phyloP scores from a whole-genome alignment of 2,329 filamentous ascomycete species.

The Echinosphaeria canescens region DNA sequence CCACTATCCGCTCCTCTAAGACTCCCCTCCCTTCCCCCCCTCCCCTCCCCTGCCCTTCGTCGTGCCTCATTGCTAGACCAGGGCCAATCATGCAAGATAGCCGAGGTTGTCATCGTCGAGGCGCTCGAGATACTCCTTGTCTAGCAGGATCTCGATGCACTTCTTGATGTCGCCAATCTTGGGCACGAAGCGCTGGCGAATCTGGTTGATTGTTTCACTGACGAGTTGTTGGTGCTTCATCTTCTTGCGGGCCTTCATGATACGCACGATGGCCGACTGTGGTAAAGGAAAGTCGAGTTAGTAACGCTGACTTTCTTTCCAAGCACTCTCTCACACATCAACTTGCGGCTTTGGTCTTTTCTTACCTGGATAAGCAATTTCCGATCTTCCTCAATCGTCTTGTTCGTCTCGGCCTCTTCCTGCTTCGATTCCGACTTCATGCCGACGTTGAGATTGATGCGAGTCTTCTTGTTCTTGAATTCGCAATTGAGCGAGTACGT shows the following conservation, averaged over 20 bases:
- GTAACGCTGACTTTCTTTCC: too few species aligned
- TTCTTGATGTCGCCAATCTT: conserved; percentile 97
- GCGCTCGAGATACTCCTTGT: conserved; percentile 97
- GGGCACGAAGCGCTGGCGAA: conserved; percentile 78
- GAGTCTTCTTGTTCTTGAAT: conserved; percentile 97
- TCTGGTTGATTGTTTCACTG: conserved; percentile 88
- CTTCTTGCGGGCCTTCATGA: conserved; percentile 98
- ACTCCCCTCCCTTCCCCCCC: too few species aligned
- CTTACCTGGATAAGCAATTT: conserved; percentile 91
- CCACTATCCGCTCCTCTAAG: too few species aligned
- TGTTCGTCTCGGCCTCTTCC: conserved; percentile 92
- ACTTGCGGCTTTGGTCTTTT: too few species aligned
- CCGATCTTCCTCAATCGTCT: conserved; percentile 96
- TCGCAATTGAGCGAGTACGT: conserved; percentile 74
- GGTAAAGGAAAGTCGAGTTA: too few species aligned
- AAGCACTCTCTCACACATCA: too few species aligned
- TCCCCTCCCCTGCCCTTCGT: too few species aligned
- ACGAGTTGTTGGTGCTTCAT: conserved; percentile 96
- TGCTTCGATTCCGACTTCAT: conserved; percentile 94
- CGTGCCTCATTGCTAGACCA: too few species aligned
- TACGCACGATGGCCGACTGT: conserved; percentile 92
- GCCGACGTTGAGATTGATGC: conserved; percentile 85
- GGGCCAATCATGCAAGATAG: conserved; percentile 83
- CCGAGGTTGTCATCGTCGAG: conserved; percentile 86
- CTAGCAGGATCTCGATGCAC: conserved; percentile 93